These are phyloP conservation scores for Hyparrhenia diplandra DNA, from an alignment of 176 grass and related monocot genomes.

Conservation along the genomic window DNA sequence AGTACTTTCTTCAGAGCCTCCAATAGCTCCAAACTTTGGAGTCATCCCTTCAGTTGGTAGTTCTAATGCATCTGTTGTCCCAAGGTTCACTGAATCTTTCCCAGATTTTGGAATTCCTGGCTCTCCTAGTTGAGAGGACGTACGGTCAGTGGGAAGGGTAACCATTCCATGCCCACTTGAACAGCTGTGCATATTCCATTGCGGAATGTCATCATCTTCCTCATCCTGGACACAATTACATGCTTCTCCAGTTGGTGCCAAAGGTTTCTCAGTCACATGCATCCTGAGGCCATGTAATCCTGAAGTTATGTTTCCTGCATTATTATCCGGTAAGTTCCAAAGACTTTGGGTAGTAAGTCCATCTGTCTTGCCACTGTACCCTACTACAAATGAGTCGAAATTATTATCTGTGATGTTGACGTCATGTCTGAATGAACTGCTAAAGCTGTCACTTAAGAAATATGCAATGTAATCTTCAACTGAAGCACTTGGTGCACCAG, in stretches of 20 bases:
- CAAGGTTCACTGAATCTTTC: too few relatives aligned
- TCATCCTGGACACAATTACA: background rate
- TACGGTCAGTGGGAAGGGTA: too few relatives aligned
- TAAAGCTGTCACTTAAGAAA: background rate
- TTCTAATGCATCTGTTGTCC: background rate
- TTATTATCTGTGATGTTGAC: background rate
- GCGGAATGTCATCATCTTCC: background rate
- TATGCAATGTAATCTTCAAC: slow-evolving; percentile 5
- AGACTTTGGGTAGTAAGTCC: background rate
- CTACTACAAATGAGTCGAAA: background rate
- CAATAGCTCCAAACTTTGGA: background rate
- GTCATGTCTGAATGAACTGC: background rate
- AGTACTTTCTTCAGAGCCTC: background rate
- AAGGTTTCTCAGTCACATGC: too few relatives aligned
- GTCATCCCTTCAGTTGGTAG: background rate
- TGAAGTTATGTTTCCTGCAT: background rate
- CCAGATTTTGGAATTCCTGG: too few relatives aligned
- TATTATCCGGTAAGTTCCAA: background rate
- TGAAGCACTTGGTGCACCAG: background rate
- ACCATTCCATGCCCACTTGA: background rate
- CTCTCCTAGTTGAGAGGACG: too few relatives aligned
- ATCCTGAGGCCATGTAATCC: too few relatives aligned
- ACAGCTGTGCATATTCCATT: background rate
- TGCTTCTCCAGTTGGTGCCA: slow-evolving; percentile 11
- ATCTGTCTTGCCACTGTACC: background rate